These are phyloP conservation scores for Termitomyces sp. DNA, from an alignment of 768 basidiomycete genomes.

Conservation along the genomic window DNA sequence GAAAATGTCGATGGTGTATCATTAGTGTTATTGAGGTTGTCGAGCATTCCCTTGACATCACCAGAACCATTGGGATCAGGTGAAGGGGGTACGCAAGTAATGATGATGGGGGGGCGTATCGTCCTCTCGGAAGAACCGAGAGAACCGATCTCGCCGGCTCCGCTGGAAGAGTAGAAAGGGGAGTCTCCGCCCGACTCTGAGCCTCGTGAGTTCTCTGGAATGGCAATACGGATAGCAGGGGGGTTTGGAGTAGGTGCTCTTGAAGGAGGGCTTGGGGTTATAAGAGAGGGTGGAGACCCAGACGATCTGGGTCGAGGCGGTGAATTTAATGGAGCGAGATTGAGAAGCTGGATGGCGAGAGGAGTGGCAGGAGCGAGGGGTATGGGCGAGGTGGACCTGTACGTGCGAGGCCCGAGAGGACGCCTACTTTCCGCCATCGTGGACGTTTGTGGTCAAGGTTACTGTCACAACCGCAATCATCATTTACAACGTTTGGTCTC, in stretches of 20 bases:
- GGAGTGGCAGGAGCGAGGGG: constrained; percentile 22
- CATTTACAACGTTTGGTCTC: constrained; percentile 19
- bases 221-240: constrained; percentile 21
- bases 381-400: constrained; percentile 32
- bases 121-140: constrained; percentile 30
- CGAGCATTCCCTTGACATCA: constrained; percentile 32
- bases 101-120: constrained; percentile 30
- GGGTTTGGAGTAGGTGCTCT: constrained; percentile 25
- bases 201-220: constrained; percentile 19
- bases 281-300: constrained; percentile 21
- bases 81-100: constrained; percentile 23
- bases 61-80: constrained; percentile 23
- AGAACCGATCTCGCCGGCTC: constrained; percentile 23
- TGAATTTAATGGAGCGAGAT: constrained; percentile 4
- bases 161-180: constrained; percentile 36
- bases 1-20: constrained; percentile 42
- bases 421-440: constrained; percentile 25
- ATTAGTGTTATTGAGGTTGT: constrained; percentile 29
- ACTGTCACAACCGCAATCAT: constrained; percentile 17
- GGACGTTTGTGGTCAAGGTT: constrained; percentile 23
- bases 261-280: constrained; percentile 20
- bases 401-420: constrained; percentile 47
- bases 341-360: constrained; percentile 20
- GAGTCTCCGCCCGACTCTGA: constrained; percentile 20
- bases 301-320: constrained; percentile 24